phyloP scores from a whole-genome alignment of 371 early-diverging fungal genomes.

The Apophysomyces ossiformis region DNA sequence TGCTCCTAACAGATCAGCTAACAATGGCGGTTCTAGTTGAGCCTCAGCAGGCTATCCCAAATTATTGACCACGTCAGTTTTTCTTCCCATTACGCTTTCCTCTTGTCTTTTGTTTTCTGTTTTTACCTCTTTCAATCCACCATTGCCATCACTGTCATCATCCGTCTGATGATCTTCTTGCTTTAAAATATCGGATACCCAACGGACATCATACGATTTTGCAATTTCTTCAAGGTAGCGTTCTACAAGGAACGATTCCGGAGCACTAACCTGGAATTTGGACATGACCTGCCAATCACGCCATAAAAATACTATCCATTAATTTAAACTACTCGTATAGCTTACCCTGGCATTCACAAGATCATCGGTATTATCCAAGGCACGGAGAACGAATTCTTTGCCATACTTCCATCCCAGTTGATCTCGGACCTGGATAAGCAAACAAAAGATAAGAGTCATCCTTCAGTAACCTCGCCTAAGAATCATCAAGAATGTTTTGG shows the following conservation, averaged over 20 bases:
- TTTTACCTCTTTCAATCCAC: slow-evolving; percentile 21
- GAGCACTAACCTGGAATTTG: slow-evolving; percentile 80
- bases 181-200: slow-evolving; percentile 61
- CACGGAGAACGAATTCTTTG: slow-evolving; percentile 77
- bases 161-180: slow-evolving; percentile 32
- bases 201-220: slow-evolving; percentile 75
- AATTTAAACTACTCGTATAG: background rate
- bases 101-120: slow-evolving; percentile 14
- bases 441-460: background rate
- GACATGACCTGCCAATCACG: slow-evolving; percentile 65
- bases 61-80: no score
- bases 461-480: no score
- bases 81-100: background rate
- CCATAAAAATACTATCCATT: background rate
- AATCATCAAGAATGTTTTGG: background rate
- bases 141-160: slow-evolving; percentile 24
- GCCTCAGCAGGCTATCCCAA: slow-evolving; percentile 11
- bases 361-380: slow-evolving; percentile 76
- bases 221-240: slow-evolving; percentile 92
- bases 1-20: slow-evolving; percentile 4
- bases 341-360: slow-evolving; percentile 79
- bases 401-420: slow-evolving; percentile 84
- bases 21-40: slow-evolving; percentile 26
- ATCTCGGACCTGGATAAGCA: slow-evolving; percentile 61
- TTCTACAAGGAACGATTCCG: slow-evolving; percentile 79